Evolutionary conservation across 495 filamentous ascomycete species (phyloP).

Genomic region (Aspergillus campestris): DNA sequence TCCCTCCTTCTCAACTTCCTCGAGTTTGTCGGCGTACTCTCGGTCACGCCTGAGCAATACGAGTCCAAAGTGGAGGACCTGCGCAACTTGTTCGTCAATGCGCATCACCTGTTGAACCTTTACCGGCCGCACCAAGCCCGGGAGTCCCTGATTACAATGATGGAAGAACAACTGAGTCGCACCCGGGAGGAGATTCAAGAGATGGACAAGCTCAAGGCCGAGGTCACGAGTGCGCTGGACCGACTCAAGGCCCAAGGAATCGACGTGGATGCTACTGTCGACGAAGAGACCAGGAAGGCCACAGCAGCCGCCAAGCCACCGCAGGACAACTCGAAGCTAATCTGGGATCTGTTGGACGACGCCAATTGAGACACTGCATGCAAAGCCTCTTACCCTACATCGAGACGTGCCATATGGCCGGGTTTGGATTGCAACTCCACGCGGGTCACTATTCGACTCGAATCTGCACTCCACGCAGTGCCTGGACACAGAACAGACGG

Average conservation of each 20-base stretch:
- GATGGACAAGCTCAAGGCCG: slow-evolving; percentile 61
- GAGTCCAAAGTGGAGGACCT: slow-evolving; percentile 64
- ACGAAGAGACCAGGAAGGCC: slow-evolving; percentile 2
- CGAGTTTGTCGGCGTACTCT: slow-evolving; percentile 64
- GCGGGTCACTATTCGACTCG: background rate
- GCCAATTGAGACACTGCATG: background rate
- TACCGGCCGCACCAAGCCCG: slow-evolving; percentile 94
- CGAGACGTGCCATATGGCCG: too few species aligned
- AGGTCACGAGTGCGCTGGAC: slow-evolving; percentile 60
- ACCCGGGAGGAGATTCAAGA: slow-evolving; percentile 70
- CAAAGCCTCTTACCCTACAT: too few species aligned
- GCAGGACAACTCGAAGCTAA: slow-evolving; percentile 19
- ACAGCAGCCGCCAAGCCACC: slow-evolving; percentile 8
- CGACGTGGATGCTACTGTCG: slow-evolving; percentile 6
- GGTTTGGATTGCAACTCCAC: background rate
- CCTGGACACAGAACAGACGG: background rate
- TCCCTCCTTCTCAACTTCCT: slow-evolving; percentile 79
- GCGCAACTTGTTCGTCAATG: slow-evolving; percentile 74
- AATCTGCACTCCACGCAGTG: too few species aligned
- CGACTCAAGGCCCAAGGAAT: slow-evolving; percentile 45
- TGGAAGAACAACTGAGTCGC: slow-evolving; percentile 78
- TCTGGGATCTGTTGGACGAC: slow-evolving; percentile 34
- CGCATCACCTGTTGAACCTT: slow-evolving; percentile 84
- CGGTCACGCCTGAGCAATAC: slow-evolving; percentile 50
- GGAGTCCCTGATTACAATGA: slow-evolving; percentile 80